Conservation (phyloP, 495 filamentous ascomycete genomes). For the Parathielavia hyrcaniae region DNA sequence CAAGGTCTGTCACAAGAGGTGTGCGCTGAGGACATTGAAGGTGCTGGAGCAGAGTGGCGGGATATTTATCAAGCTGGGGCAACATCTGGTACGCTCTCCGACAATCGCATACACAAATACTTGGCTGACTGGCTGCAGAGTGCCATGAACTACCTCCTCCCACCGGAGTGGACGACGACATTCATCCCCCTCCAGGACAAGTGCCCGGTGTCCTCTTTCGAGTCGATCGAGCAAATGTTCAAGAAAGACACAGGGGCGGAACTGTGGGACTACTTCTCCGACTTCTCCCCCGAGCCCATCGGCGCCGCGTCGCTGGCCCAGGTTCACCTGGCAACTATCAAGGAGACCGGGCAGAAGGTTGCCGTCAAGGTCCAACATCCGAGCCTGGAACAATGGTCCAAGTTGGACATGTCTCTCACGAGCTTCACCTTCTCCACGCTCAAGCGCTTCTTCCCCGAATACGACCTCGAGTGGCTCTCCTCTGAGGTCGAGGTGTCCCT, state of each 20-base stretch:
- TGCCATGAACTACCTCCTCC: constrained; percentile 93
- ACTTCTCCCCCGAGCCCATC: constrained; percentile 72
- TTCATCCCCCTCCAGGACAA: constrained; percentile 95
- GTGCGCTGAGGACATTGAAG: constrained; percentile 71
- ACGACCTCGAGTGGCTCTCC: constrained; percentile 93
- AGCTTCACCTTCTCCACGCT: constrained; percentile 82
- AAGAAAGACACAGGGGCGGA: constrained; percentile 69
- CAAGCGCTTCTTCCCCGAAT: constrained; percentile 92
- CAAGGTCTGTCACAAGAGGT: constrained; percentile 83
- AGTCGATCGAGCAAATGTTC: constrained; percentile 84
- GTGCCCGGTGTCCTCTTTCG: constrained; percentile 87
- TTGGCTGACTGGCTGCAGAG: constrained; percentile 42
- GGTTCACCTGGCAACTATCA: constrained; percentile 84
- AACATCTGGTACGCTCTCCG: constrained; percentile 61
- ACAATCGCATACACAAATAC: neutral
- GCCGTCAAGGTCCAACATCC: constrained; percentile 98
- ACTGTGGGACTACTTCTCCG: constrained; percentile 76
- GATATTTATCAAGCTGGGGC: constrained; percentile 96
- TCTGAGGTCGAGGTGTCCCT: constrained; percentile 87
- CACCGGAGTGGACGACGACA: constrained; percentile 88
- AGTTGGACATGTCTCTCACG: constrained; percentile 80
- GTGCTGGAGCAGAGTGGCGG: constrained; percentile 93
- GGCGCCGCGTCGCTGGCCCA: constrained; percentile 93
- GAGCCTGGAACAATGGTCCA: constrained; percentile 81
- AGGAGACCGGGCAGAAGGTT: constrained; percentile 79